A percentile compares a stretch with the other conserved stretches of the same genome.
Conservation (phyloP, 805 yeast species). For the Candida fluviatilis region DNA sequence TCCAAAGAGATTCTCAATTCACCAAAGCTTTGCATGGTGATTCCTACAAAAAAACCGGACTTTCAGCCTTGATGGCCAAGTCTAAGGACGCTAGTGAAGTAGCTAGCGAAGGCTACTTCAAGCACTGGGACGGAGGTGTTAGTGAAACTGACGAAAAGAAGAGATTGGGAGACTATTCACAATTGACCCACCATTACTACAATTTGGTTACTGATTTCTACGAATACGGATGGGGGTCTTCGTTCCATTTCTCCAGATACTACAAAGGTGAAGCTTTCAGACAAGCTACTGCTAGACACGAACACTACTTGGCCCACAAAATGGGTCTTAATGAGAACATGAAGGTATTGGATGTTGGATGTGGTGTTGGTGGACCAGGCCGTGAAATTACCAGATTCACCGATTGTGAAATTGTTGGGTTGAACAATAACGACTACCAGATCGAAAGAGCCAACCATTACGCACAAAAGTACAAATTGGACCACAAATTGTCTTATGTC, state of each 20-base stretch:
- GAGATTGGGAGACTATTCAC: conserved; percentile 82
- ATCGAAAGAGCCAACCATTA: conserved; percentile 85
- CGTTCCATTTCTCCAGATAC: conserved; percentile 95
- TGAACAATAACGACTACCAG: conserved; percentile 96
- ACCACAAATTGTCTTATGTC: conserved; percentile 74
- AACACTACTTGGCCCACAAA: conserved; percentile 86
- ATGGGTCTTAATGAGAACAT: conserved; percentile 75
- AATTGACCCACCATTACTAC: conserved; percentile 91
- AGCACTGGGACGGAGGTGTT: conserved; percentile 95
- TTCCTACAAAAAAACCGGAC: conserved; percentile 62
- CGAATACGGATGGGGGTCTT: conserved; percentile 99
- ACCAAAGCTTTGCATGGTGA: conserved; percentile 86
- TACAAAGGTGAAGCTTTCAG: conserved; percentile 89
- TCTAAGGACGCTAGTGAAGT: conserved; percentile 70
- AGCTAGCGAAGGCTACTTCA: conserved; percentile 87
- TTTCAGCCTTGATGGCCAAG: conserved; percentile 73
- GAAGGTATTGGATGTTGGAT: conserved; percentile 95
- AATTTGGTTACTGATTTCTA: conserved; percentile 96
- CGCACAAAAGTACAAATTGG: conserved; percentile 62
- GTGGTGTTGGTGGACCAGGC: conserved; percentile 99
- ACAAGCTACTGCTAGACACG: conserved; percentile 96
- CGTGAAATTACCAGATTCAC: conserved; percentile 93
- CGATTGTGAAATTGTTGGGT: conserved; percentile 79
- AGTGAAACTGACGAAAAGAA: conserved; percentile 64
- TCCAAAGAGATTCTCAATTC: conserved; percentile 61